Conservation (phyloP, 2,329 filamentous ascomycete species). For the Ophiocordyceps camponoti-saundersi region DNA sequence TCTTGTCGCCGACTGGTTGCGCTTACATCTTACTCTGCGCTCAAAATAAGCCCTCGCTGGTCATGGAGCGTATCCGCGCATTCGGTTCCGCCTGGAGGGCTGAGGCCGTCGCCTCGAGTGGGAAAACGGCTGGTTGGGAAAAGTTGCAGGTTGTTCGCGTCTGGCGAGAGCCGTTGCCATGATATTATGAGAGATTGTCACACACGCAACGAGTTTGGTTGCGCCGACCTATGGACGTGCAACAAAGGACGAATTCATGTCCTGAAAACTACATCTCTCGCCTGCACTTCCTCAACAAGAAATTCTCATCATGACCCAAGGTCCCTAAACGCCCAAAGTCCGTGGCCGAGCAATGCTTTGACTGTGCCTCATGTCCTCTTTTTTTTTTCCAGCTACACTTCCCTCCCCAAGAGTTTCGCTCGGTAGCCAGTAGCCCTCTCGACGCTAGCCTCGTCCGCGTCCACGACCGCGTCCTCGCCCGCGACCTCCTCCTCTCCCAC, state of each 20-base stretch:
- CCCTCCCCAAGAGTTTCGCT: neutral
- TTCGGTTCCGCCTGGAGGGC: slow-evolving; percentile 49
- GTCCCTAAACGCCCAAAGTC: neutral
- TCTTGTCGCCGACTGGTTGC: slow-evolving; percentile 52
- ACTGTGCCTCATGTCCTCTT: neutral
- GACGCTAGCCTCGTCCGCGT: slow-evolving; percentile 13
- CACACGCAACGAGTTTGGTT: no score
- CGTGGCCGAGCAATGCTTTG: neutral
- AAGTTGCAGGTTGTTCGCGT: slow-evolving; percentile 79
- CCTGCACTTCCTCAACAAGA: neutral
- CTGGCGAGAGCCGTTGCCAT: slow-evolving; percentile 36
- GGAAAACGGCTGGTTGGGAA: slow-evolving; percentile 85
- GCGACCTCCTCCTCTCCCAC: slow-evolving; percentile 35
- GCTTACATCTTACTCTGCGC: slow-evolving; percentile 83
- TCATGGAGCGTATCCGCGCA: slow-evolving; percentile 41
- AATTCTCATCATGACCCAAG: neutral
- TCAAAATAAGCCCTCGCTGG: slow-evolving; percentile 68
- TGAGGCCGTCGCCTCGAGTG: slow-evolving; percentile 65
- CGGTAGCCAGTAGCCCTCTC: neutral
- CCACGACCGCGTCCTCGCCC: slow-evolving; percentile 30
- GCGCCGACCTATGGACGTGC: neutral
- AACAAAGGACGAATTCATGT: slow-evolving; percentile 1
- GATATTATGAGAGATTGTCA: neutral
- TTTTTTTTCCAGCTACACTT: neutral
- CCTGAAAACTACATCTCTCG: neutral